Base-by-base conservation (phyloP, 352 stramenopile genomes). In the Globisporangium nunn region DNA sequence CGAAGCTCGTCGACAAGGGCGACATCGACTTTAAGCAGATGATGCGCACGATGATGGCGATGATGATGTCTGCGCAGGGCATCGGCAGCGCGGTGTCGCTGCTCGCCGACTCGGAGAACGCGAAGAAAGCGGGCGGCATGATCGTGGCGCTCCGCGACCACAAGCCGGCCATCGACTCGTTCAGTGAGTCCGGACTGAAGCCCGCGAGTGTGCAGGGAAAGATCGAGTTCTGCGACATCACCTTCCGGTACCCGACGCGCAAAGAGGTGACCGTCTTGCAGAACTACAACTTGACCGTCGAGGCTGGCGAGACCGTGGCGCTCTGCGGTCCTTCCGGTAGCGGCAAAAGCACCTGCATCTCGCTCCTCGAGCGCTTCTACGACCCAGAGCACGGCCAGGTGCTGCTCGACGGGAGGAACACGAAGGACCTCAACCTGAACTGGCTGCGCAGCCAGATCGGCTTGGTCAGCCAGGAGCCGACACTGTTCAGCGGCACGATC, bases 401-500 rank as follows among this genome's bases (percentile, higher is more conserved):
- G 14, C 15, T 55, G 15, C 63, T 72, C 23, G 66, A 72, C 29
- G 66, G 64, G 11, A 31, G 46, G 23, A 37, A 72, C 46, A 53
- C 61, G 43, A 64, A 54, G n/a, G 8, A 43, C 0, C 59, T 72
- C 6, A 67, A 72, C 41, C 30, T 72, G 45, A 29, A 57, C 18
- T 72, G 64, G 66, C 64, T 72, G 6, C 63, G 66, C 3, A 33
- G 7, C 4, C 66, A 71, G 50, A 68, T 72, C 30, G 63, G 63
- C 0, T 44, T 72, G 15, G 66, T 72, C 0, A 72, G 63, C n/a
- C 88, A 97, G 65, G 75, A 93, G 59, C 81, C 85, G n/a, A 80
- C 69, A 17, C 68, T 96, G 7, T 74, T 74, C 56, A 53, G 46
- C 37, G 68, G 67, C 37, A 64, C 66, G n/a, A 74, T 81, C 31